Conservation (phyloP, 306 rosid species). For the Dalbergia oliveri region DNA sequence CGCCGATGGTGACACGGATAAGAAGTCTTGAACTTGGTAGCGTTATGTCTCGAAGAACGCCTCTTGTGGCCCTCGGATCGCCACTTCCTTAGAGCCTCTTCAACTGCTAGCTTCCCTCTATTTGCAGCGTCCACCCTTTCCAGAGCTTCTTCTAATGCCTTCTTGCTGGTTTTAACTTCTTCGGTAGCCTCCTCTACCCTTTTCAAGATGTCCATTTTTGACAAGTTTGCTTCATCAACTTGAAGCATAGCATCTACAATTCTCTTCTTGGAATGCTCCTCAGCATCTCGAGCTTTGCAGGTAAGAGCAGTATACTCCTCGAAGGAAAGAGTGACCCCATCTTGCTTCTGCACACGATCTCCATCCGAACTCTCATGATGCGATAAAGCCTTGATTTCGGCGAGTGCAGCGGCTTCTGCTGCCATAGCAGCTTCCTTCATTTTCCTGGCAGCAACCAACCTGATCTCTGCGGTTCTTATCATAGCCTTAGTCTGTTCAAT, state of each 20-base stretch:
- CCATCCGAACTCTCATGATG: conserved; percentile 47
- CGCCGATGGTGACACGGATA: conserved; percentile 57
- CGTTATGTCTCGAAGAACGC: conserved; percentile 57
- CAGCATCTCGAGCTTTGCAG: conserved; percentile 65
- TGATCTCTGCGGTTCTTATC: conserved; percentile 81
- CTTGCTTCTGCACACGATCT: conserved; percentile 50
- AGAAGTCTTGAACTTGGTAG: conserved; percentile 75
- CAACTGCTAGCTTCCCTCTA: conserved; percentile 75
- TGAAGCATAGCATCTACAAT: conserved; percentile 75
- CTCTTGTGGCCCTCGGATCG: conserved; percentile 73
- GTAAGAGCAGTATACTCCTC: conserved; percentile 77
- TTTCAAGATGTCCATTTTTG: conserved; percentile 67
- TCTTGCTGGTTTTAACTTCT: conserved; percentile 81
- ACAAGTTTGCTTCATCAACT: conserved; percentile 76
- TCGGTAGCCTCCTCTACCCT: conserved; percentile 81
- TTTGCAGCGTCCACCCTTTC: conserved; percentile 90
- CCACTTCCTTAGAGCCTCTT: conserved; percentile 92
- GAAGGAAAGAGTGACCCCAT: conserved; percentile 73
- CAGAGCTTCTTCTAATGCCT: conserved; percentile 81
- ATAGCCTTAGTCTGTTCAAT: conserved; percentile 77
- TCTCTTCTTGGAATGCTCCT: conserved; percentile 70
- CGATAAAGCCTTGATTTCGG: conserved; percentile 78
- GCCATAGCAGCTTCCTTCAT: conserved; percentile 97
- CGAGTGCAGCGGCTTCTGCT: conserved; percentile 78
- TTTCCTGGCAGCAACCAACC: conserved; percentile 87